These are phyloP conservation scores for Aspergillus cristatus DNA, from an alignment of 495 filamentous ascomycete genomes.

Conservation along the genomic window DNA sequence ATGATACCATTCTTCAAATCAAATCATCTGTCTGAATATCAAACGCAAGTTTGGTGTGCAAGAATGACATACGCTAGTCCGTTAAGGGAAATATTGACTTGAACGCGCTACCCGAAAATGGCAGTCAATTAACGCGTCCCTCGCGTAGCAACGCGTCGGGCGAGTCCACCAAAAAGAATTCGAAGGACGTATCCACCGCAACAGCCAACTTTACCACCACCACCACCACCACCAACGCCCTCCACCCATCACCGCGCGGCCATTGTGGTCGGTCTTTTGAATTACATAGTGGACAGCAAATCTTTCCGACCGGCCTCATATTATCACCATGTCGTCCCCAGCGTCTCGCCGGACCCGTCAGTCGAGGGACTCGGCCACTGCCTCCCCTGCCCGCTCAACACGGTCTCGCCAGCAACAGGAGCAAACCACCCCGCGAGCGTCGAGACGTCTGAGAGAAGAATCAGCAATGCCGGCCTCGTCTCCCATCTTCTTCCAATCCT, in stretches of 20 bases:
- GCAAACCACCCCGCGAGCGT: constrained; percentile 38
- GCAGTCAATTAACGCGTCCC: constrained; percentile 34
- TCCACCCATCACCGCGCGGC: not conserved
- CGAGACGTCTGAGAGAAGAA: constrained; percentile 30
- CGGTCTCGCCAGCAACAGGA: constrained; percentile 27
- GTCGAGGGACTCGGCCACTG: constrained; percentile 28
- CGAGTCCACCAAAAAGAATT: constrained; percentile 3
- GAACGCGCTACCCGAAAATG: too few species aligned
- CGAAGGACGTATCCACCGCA: constrained; percentile 3
- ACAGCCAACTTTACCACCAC: not conserved
- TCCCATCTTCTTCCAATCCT: constrained; percentile 76
- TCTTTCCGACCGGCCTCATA: constrained; percentile 2
- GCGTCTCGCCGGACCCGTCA: constrained; percentile 31
- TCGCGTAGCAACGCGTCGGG: constrained; percentile 26
- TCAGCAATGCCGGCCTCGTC: constrained; percentile 53
- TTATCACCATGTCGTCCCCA: constrained; percentile 40
- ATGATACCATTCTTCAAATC: too few species aligned
- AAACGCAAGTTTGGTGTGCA: too few species aligned
- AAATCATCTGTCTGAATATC: too few species aligned
- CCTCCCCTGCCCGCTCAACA: constrained; percentile 32
- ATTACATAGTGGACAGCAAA: not conserved
- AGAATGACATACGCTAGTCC: too few species aligned
- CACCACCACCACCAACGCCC: not conserved
- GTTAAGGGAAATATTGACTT: too few species aligned
- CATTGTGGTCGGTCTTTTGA: constrained; percentile 2